Evolutionary conservation across 2,329 filamentous ascomycete genomes (phyloP).

Genomic region (Fusarium graminum): DNA sequence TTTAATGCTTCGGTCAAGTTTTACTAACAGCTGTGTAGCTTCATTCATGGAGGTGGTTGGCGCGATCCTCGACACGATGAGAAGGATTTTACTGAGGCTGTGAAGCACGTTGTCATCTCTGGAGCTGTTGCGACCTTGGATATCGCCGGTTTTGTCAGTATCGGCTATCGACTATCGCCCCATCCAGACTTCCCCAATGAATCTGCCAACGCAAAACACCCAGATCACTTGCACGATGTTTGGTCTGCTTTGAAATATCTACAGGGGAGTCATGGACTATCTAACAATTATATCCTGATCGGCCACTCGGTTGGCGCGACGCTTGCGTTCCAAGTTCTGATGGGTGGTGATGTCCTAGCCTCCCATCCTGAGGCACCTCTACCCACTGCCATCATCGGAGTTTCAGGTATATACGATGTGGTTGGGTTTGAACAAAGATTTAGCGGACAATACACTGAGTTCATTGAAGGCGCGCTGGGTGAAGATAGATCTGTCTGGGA

Average conservation of each 20-base stretch:
- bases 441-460: conserved; percentile 64
- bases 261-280: conserved; percentile 60
- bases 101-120: conserved; percentile 57
- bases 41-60: conserved; percentile 74
- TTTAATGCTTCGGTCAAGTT: background rate
- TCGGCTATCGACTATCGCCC: conserved; percentile 73
- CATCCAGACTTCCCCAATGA: conserved; percentile 60
- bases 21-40: conserved; percentile 53
- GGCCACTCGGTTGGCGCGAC: conserved; percentile 75
- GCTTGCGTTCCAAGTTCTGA: conserved; percentile 71
- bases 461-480: conserved; percentile 74
- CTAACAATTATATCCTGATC: conserved; percentile 66
- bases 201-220: conserved; percentile 62
- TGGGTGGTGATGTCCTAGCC: conserved; percentile 55
- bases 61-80: conserved; percentile 67
- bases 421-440: conserved; percentile 64
- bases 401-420: conserved; percentile 77
- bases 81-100: conserved; percentile 60
- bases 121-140: conserved; percentile 46
- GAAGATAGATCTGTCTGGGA: conserved; percentile 63
- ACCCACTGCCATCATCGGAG: conserved; percentile 68
- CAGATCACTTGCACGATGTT: conserved; percentile 71
- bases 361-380: conserved; percentile 50
- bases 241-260: conserved; percentile 64
- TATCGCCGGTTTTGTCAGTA: conserved; percentile 72